Percentiles rank a stretch among this genome's conserved stretches.
Evolutionary conservation across 176 grass and related monocot genomes (phyloP).

Genomic region (Avena insularis): DNA sequence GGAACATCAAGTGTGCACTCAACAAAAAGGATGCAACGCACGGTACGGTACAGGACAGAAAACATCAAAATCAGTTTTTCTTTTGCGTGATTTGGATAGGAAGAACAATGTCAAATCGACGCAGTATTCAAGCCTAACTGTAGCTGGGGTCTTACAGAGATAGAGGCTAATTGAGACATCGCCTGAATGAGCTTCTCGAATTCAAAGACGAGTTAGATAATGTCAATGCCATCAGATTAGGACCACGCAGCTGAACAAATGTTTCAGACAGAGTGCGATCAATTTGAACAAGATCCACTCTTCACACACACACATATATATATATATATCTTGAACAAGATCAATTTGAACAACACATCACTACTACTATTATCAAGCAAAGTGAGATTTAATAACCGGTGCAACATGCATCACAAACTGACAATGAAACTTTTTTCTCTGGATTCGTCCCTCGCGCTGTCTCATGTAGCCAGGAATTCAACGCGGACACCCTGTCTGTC

Average conservation of each 20-base stretch:
- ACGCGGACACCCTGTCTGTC: not conserved
- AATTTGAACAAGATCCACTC: not conserved
- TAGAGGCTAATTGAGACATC: not conserved
- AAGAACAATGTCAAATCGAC: not conserved
- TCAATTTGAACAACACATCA: too few species aligned
- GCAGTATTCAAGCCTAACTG: not conserved
- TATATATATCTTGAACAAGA: not conserved
- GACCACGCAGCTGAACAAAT: too few species aligned
- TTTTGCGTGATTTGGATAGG: constrained; percentile 20
- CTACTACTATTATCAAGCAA: not conserved
- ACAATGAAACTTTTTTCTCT: not conserved
- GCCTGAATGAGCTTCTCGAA: constrained; percentile 34
- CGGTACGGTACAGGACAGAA: constrained; percentile 12
- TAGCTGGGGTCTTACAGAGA: not conserved
- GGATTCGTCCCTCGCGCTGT: constrained; percentile 24
- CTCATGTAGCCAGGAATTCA: constrained; percentile 31
- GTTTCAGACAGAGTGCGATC: too few species aligned
- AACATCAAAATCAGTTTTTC: constrained; percentile 16
- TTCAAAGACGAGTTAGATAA: not conserved
- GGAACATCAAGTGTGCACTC: constrained; percentile 39
- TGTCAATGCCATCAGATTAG: not conserved
- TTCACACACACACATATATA: not conserved
- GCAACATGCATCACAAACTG: not conserved
- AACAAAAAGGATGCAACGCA: constrained; percentile 13
- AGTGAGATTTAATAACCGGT: constrained; percentile 23